These are phyloP conservation scores for Boletus patriciae DNA, from an alignment of 768 basidiomycete genomes.

Conservation along the genomic window DNA sequence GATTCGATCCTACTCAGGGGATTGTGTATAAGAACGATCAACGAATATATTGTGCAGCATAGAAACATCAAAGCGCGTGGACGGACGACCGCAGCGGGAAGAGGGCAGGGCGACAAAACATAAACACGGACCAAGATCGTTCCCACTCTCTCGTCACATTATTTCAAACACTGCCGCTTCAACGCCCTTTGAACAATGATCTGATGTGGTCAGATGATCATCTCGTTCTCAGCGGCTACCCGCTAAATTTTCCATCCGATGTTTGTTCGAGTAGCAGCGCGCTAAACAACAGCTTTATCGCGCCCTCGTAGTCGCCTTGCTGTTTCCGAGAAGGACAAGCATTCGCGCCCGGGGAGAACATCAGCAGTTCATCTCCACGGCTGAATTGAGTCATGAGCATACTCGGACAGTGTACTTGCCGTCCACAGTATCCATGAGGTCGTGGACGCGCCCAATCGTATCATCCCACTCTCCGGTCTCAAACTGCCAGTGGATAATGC, in stretches of 20 bases:
- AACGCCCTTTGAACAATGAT: no score
- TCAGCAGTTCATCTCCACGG: background rate
- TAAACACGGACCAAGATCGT: no score
- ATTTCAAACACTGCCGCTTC: no score
- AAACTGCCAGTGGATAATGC: constrained; percentile 12
- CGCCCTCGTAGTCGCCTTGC: constrained; percentile 9
- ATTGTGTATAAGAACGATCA: no score
- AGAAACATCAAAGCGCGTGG: no score
- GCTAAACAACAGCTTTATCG: constrained; percentile 13
- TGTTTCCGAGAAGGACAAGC: constrained; percentile 12
- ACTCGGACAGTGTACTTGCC: constrained; percentile 14
- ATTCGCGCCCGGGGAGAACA: constrained; percentile 11
- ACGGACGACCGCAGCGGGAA: no score
- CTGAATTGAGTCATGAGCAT: background rate
- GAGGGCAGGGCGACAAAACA: no score
- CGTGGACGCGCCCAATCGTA: constrained; percentile 11
- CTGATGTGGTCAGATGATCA: constrained; percentile 6
- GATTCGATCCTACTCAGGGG: no score
- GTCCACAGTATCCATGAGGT: constrained; percentile 10
- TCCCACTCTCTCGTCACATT: no score
- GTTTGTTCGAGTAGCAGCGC: constrained; percentile 9
- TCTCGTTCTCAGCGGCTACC: constrained; percentile 12
- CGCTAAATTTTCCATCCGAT: constrained; percentile 20
- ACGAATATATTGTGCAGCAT: no score
- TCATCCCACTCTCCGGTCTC: constrained; percentile 10